A percentile compares a stretch with the other conserved stretches of the same genome.
Evolutionary conservation across 257 asterid species (phyloP).

Genomic region (Scutellaria minor): DNA sequence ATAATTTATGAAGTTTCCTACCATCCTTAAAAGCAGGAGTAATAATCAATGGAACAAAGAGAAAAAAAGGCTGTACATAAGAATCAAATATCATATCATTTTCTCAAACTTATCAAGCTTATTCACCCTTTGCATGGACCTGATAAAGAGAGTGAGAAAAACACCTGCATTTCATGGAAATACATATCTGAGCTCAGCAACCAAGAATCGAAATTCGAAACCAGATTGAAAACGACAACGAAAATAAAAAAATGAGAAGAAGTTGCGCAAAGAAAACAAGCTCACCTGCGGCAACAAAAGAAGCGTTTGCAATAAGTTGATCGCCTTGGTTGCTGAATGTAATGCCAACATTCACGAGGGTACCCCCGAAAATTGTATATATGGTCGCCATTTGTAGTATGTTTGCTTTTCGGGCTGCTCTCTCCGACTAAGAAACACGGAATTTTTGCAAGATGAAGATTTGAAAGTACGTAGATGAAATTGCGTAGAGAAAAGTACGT

Average conservation of each 20-base stretch:
- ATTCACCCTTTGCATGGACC: constrained; percentile 91
- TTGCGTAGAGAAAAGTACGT: constrained; percentile 10
- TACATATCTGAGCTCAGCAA: background rate
- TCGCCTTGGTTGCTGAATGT: constrained; percentile 68
- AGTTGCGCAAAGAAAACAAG: background rate
- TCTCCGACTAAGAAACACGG: constrained; percentile 67
- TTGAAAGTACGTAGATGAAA: background rate
- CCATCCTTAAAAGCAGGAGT: constrained; percentile 1
- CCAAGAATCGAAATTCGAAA: no score
- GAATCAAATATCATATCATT: constrained; percentile 60
- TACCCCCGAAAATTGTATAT: constrained; percentile 79
- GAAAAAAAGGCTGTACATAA: constrained; percentile 25
- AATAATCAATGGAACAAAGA: constrained; percentile 23
- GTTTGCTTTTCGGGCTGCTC: constrained; percentile 93
- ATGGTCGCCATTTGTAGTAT: constrained; percentile 94
- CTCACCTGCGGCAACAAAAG: constrained; percentile 83
- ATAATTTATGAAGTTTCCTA: background rate
- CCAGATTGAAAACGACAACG: no score
- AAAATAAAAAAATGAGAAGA: no score
- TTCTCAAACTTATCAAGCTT: constrained; percentile 88
- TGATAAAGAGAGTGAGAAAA: constrained; percentile 60
- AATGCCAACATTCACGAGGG: constrained; percentile 78
- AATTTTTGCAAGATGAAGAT: background rate
- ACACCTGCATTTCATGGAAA: constrained; percentile 59
- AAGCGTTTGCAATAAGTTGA: constrained; percentile 62